These are phyloP conservation scores for Cytospora mali DNA, from an alignment of 2,329 filamentous ascomycete genomes.

Conservation along the genomic window DNA sequence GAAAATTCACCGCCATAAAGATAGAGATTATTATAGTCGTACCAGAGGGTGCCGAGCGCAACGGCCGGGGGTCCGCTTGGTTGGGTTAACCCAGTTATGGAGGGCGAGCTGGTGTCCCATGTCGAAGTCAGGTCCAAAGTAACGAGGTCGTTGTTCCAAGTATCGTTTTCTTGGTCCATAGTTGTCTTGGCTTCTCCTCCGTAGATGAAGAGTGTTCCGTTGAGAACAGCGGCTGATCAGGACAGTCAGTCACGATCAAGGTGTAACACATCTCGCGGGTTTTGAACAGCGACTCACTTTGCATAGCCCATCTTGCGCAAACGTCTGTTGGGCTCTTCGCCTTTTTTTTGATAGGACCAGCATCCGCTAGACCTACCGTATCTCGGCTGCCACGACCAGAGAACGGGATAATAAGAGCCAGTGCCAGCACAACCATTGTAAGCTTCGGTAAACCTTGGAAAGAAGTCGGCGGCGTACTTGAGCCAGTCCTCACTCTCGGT, in stretches of 20 bases:
- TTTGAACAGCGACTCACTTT: conserved; percentile 47
- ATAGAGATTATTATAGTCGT: conserved; percentile 68
- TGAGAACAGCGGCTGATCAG: conserved; percentile 64
- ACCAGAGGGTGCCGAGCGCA: conserved; percentile 75
- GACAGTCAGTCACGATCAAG: neutral
- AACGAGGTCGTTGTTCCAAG: conserved; percentile 78
- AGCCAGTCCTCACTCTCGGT: conserved; percentile 47
- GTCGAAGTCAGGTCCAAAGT: conserved; percentile 70
- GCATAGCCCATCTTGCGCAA: conserved; percentile 68
- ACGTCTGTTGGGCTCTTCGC: conserved; percentile 55
- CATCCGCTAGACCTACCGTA: conserved; percentile 48
- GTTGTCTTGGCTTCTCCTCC: conserved; percentile 67
- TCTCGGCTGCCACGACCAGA: conserved; percentile 48
- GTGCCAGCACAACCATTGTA: conserved; percentile 52
- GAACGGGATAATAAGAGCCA: conserved; percentile 53
- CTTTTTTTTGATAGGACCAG: conserved; percentile 49
- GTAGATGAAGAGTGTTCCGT: conserved; percentile 76
- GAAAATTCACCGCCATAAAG: conserved; percentile 77
- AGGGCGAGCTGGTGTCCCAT: conserved; percentile 69
- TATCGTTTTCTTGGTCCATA: conserved; percentile 60
- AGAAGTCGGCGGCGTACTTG: conserved; percentile 46
- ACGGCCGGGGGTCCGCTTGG: conserved; percentile 66
- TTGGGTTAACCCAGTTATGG: conserved; percentile 58
- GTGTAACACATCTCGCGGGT: neutral
- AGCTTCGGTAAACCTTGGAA: conserved; percentile 47